These are phyloP conservation scores for Pichia phayaonensis DNA, from an alignment of 805 yeast genomes.

Conservation along the genomic window DNA sequence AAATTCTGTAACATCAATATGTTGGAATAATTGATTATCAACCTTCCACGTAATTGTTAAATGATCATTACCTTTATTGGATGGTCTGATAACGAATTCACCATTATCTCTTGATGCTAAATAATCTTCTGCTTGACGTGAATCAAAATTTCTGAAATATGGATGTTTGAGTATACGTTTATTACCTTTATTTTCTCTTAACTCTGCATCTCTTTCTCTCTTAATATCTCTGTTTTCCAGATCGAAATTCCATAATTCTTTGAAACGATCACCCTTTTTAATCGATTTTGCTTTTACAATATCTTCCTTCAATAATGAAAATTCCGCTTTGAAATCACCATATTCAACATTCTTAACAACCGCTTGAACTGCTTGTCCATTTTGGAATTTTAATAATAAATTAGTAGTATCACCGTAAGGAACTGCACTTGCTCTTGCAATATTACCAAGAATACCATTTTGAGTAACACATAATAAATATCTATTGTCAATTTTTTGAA, in stretches of 20 bases:
- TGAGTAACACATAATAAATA: conserved; percentile 38
- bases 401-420: conserved; percentile 43
- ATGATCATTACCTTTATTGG: conserved; percentile 82
- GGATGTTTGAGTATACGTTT: conserved; percentile 87
- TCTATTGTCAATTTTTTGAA: conserved; percentile 51
- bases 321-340: conserved; percentile 64
- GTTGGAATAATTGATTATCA: conserved; percentile 84
- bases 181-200: conserved; percentile 58
- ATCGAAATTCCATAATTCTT: conserved; percentile 70
- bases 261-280: conserved; percentile 38
- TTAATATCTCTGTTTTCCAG: conserved; percentile 63
- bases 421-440: conserved; percentile 24
- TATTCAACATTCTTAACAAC: conserved; percentile 66
- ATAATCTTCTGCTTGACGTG: conserved; percentile 86
- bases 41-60: conserved; percentile 96
- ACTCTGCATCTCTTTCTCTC: conserved; percentile 50
- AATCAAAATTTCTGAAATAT: conserved; percentile 73
- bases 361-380: conserved; percentile 84
- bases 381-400: conserved; percentile 33
- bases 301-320: conserved; percentile 63
- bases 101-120: conserved; percentile 87
- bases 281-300: conserved; percentile 46
- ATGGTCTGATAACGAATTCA: conserved; percentile 89
- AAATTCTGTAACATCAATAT: conserved; percentile 75
- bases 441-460: conserved; percentile 41